Base-by-base conservation (phyloP, 495 filamentous ascomycete species). In the Pseudotulostoma volvatum region DNA sequence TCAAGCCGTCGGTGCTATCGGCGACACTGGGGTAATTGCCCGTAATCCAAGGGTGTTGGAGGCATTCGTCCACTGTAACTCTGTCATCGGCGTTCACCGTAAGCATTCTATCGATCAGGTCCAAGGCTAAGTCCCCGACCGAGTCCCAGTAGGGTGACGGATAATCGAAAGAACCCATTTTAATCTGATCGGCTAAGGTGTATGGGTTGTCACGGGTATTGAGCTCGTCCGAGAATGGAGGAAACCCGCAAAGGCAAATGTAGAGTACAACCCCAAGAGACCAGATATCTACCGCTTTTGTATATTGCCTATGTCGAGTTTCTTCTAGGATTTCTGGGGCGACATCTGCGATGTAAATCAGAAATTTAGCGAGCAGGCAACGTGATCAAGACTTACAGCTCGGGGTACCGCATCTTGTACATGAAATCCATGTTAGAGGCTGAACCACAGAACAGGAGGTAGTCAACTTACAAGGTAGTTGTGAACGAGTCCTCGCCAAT, bases 401-500 rank as follows among this genome's bases (percentile, higher is more conserved):
- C 33, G 90, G 90, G 9, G 90, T 97, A 40, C 90, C 90, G 55
- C 90, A 97, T 39, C 74, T 77, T n/a, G n/a, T n/a, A n/a, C n/a
- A n/a, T n/a, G 18, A 28, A 40, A 28, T 19, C 13, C 2, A 23
- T 23, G 48, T 46, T 47, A 49, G 49, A 32, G 18, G 28, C 14
- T 5, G 7, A 37, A 36, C 13, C 11, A 9, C 8, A 19, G 3
- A 20, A 25, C 13, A 8, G 11, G 7, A 34, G 15, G n/a, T 18
- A 38, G 4, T 21, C 20, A 34, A 64, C 74, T 58, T 63, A 79
- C 53, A 99, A 64, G 0, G 92, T 95, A 2, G 90, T 96, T 5
- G 92, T 96, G 50, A 99, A 99, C 1, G 88, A 95, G 46, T 95
- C 85, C 55, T 96, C 92, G 18, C 92, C 92, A 51, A 96, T 94